Evolutionary conservation across 495 filamentous ascomycete genomes (phyloP), one percentile per base, ranked within the genome.

Genomic region (Podospora tetraspora): DNA sequence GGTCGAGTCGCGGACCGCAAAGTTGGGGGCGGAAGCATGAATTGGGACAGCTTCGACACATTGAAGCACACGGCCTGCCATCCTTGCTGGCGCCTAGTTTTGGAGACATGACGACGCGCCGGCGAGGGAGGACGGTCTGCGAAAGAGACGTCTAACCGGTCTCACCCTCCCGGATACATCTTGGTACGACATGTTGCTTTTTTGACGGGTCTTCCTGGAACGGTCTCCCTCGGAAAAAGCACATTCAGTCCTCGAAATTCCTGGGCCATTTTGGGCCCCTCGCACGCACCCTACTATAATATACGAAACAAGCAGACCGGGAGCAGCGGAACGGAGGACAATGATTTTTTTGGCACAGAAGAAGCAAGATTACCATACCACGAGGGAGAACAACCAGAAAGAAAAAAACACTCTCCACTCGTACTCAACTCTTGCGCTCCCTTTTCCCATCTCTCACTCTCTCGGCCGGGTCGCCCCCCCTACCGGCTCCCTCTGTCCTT

Each of bases 141-240:
- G 43, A 52, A 37, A n/a, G 16, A 52, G 43, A n/a, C 43, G 43
- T 8, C 19, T 19, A 19, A 43, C 6, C 43, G 19, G 43, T n/a
- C 43, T 52, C 43, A 19, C 43, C 43, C 43, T 52, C 19, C 43
- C 43, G 43, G 16, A 52, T n/a, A 34, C 30, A 25, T 64, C 9
- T 24, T 64, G 57, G 63, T 24, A 22, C 56, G 58, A 22, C 27
- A 25, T 27, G 56, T 32, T 37, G n/a, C 23, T 30, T 21, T 34
- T 56, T 66, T 25, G 21, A 27, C 58, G 52, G 64, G 64, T 59
- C 52, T 57, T 59, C 64, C 64, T 66, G 64, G 64, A 66, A 66
- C 57, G 64, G 64, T 58, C 27, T 59, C 64, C 57, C 57, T 24
- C 29, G 6, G n/a, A 43, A 52, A 7, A 57, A 30, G 21, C 62